Evolutionary conservation across 2,329 filamentous ascomycete species (phyloP), one percentile per base, ranked within the genome.

Genomic region (Trichoderma koningii): DNA sequence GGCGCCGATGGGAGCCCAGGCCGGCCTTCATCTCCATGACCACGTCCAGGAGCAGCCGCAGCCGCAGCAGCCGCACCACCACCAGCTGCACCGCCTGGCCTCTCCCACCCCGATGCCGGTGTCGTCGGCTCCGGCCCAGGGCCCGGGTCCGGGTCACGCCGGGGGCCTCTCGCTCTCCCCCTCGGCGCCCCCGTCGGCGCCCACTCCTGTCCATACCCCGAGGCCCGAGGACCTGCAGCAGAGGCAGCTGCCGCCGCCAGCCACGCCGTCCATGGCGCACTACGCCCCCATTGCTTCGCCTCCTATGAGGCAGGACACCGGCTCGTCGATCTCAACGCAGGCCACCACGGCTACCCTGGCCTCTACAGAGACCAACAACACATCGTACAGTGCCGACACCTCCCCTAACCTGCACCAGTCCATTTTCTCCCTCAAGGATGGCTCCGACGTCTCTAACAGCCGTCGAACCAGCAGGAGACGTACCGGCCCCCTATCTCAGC

Each of bases 391-490:
- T 77, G 78, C 80, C 73, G 80, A 84, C 70, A 81, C 81, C 70
- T 85, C 83, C 72, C 80, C 81, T 69, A 81, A 75, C 68, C 75
- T 78, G 70, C 74, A 78, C 63, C 82, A 85, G 73, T 82, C 80
- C 70, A 82, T 84, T 72, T 85, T 85, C 73, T 82, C 83, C 66
- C 76, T 83, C 68, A 81, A 81, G 74, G 84, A 85, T 79, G 83
- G 82, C 67, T 77, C 79, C 74, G 82, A 85, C 74, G 76, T 82
- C 73, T 79, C 79, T 76, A 80, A 81, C 72, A 80, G 77, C 72
- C 82, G 83, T 70, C 82, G 83, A 70, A 78, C 83, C 68, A 86
- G 82, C 72, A 82, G 85, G 71, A 81, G 85, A 74, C 82, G 85
- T 64, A 87, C 84, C 67, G 85, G 85, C 48, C 85, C 85, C 67